Base-by-base conservation (phyloP, 768 basidiomycete species). In the Phylloporus arenicola region DNA sequence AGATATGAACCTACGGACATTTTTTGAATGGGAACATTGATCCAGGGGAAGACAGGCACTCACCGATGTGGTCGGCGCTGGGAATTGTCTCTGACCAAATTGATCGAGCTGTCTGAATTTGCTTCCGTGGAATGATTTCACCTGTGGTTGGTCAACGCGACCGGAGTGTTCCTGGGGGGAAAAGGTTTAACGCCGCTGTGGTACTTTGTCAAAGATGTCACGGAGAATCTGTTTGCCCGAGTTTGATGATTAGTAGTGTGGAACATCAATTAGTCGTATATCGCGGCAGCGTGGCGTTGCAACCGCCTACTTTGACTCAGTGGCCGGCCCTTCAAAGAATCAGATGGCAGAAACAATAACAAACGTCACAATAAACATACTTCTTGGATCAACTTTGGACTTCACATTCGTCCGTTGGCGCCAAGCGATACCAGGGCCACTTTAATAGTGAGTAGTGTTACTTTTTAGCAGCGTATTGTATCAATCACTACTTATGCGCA, bases 41-140 rank as follows among this genome's bases (percentile, higher is more conserved):
- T 51, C 48, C 33, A 47, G 43, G 48, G 52, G 34, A 29, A 46
- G 4, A n/a, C 37, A 34, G 43, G 47, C 33, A 39, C 43, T 42
- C 47, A 30, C 45, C 33, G 24, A 51, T 10, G 29, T 10, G 14
- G 4, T 24, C 2, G 6, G 17, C 17, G 47, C n/a, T 43, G 61
- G 59, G 46, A 53, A 40, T 41, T 37, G 41, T 50, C 58, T 41
- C 25, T 42, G 42, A 43, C 46, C 31, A 50, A 59, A 56, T 45
- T 17, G 35, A 52, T 52, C 33, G 35, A 51, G 42, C 38, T 48
- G 25, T 27, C 34, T 13, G 27, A 22, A 22, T 48, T 45, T 24
- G 14, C 41, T 39, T 41, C 20, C 41, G 51, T 50, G 25, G 42
- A 46, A 39, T 48, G 42, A 19, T 47, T 33, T 29, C 6, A 22